These are phyloP conservation scores for Leccinum rimulosum DNA, from an alignment of 768 basidiomycete genomes.

Conservation along the genomic window DNA sequence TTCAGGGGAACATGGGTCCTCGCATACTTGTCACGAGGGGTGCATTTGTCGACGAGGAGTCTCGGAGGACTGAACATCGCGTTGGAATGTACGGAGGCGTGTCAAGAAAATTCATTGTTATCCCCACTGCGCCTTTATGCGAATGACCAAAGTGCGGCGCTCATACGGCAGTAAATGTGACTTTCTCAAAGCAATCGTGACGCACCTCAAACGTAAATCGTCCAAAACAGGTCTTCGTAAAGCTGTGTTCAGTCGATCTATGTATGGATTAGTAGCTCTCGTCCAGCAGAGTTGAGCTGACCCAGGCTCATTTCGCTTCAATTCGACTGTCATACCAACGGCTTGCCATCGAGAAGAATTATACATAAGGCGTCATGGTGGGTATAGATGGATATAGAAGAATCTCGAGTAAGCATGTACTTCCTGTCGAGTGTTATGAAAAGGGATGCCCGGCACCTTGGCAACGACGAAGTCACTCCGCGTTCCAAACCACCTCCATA, in stretches of 20 bases:
- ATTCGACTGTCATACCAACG: constrained; percentile 14
- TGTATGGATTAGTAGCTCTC: background rate
- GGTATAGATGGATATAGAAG: constrained; percentile 28
- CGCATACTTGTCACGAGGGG: constrained; percentile 34
- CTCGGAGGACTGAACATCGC: constrained; percentile 22
- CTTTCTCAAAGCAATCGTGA: constrained; percentile 4
- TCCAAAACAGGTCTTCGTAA: constrained; percentile 7
- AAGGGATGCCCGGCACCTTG: constrained; percentile 23
- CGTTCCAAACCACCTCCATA: constrained; percentile 19
- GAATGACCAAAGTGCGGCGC: constrained; percentile 16
- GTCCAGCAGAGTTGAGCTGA: background rate
- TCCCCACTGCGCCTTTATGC: constrained; percentile 23
- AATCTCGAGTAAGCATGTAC: constrained; percentile 15
- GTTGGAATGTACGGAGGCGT: constrained; percentile 3
- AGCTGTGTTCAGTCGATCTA: constrained; percentile 13
- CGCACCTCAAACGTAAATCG: constrained; percentile 27
- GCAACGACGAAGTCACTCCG: constrained; percentile 22
- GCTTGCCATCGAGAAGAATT: constrained; percentile 14
- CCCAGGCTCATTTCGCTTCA: constrained; percentile 19
- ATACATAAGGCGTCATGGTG: constrained; percentile 14
- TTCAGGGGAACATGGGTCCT: constrained; percentile 30
- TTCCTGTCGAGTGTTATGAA: constrained; percentile 15
- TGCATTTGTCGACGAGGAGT: constrained; percentile 34
- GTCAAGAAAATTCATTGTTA: background rate
- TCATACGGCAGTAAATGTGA: constrained; percentile 19